Base-by-base conservation (phyloP, 1,139 yeast genomes). In the Spathaspora jeffriesii region DNA sequence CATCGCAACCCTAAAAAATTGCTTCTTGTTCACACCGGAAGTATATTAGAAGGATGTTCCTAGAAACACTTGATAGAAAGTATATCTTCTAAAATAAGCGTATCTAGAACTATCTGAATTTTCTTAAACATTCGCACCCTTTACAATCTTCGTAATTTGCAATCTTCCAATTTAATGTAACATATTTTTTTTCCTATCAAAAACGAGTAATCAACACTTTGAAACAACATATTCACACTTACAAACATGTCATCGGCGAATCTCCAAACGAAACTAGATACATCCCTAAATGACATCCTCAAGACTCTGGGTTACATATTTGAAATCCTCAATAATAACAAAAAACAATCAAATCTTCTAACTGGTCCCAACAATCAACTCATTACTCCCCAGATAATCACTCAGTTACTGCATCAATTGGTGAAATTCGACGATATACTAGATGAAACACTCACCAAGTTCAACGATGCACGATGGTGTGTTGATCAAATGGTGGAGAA, bases 391-490 rank as follows among this genome's bases (percentile, higher is more conserved):
- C 63, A 67, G 20, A 69, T 75, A 14, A 66, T 72, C n/a, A 61
- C 68, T n/a, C 78, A 72, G 52, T 60, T 75, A 14, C 61, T 71
- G 13, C 59, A 57, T 45, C 68, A 68, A 51, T 64, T 75, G n/a
- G 54, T 62, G 42, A 66, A 64, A 44, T 74, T 75, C 49, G 79
- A 75, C 52, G 77, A 68, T 44, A 64, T 73, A 38, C 61, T 75
- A 14, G 79, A 75, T 54, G 79, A 75, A 14, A 72, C 79, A 1
- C 61, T 71, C 6, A 59, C 67, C 48, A 74, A 73, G 53, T 70
- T 74, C 53, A 73, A 74, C 52, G 79, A 75, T 48, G 73, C 78
- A 7, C 61, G 64, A 42, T 75, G 80, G 80, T 74, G 79, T 50
- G 62, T 75, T 8, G 78, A 69, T 48, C 73, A 71, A 50, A 74